Base-by-base conservation (phyloP, 1,139 yeast genomes). In the Lodderomyces elongisporus region DNA sequence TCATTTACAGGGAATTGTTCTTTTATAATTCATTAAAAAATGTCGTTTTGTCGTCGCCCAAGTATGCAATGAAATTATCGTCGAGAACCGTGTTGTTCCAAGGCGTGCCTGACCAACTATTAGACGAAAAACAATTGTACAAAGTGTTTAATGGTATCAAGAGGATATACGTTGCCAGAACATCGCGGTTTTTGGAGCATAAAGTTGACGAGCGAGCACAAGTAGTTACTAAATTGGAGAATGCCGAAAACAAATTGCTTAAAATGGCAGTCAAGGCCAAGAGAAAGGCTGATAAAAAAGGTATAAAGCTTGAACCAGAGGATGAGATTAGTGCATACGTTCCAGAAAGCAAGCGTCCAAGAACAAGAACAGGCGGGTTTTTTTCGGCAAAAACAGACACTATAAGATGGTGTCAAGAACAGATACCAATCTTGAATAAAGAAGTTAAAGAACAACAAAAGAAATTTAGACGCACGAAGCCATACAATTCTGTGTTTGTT, bases 31-130 rank as follows among this genome's bases (percentile, higher is more conserved):
- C 93, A 4, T 69, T 87, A 45, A 76, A 95, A 51, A 84, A 83
- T 47, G 93, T 91, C 8, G 82, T 82, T 10, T 71, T 88, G 40
- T 70, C 95, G 5, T 74, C 94, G 20, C 95, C 96, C 12, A 70
- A 77, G 42, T 85, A 85, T 53, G 81, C 93, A 34, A 69, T 74
- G 41, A 72, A 78, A 46, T 60, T 84, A 24, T 74, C 93, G 10
- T 83, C 93, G 4, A 76, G 91, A 53, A 83, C 94, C 1, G 78
- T 91, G 17, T 64, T 89, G 38, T 73, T 89, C 52, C 93, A 85
- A 52, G 74, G 81, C 24, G 85, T 91, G 4, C 96, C 96, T 10
- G 74, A 77, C 34, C 66, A 75, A 24, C 68, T 78, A 45, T 63
- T 82, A 37, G 76, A 73, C 45, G 85, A 78, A 47, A 78, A 73